A percentile compares a stretch with the other conserved stretches of the same genome.
These are phyloP conservation scores for Ophiocordyceps robertsii DNA, from an alignment of 2,329 filamentous ascomycete genomes.

Conservation along the genomic window DNA sequence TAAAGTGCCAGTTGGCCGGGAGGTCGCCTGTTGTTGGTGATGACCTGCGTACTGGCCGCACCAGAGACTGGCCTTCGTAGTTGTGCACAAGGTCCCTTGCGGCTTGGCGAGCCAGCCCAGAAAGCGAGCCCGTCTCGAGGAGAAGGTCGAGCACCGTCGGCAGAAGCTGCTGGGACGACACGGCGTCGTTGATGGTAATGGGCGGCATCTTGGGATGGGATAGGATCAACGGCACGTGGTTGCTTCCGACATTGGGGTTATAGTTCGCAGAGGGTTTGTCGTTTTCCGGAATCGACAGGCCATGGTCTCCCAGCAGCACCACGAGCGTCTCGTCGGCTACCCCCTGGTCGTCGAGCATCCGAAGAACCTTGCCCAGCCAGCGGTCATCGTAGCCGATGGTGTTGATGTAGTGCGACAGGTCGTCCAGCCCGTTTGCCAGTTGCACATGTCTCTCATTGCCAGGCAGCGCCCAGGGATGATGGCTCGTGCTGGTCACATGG, in stretches of 20 bases:
- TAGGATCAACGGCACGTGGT: constrained; percentile 18
- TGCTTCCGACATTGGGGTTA: constrained; percentile 18
- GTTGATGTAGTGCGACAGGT: constrained; percentile 20
- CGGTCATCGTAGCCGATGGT: constrained; percentile 17
- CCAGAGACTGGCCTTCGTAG: constrained; percentile 21
- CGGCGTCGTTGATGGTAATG: constrained; percentile 16
- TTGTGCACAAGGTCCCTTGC: constrained; percentile 15
- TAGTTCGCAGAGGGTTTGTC: constrained; percentile 17
- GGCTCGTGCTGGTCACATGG: constrained; percentile 21
- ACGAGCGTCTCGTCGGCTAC: constrained; percentile 19
- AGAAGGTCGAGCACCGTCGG: constrained; percentile 21
- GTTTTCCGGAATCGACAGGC: constrained; percentile 18
- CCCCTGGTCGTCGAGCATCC: constrained; percentile 15
- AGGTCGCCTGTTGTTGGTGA: constrained; percentile 6
- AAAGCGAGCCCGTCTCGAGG: constrained; percentile 17
- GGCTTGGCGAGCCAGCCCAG: constrained; percentile 9
- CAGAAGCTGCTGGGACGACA: constrained; percentile 16
- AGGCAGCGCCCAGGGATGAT: constrained; percentile 19
- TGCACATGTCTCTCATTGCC: constrained; percentile 12
- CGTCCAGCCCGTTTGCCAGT: constrained; percentile 12
- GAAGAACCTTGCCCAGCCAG: constrained; percentile 18
- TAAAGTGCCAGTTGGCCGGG: constrained; percentile 17
- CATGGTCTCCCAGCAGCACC: constrained; percentile 19
- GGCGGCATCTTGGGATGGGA: constrained; percentile 18
- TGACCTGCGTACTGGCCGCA: constrained; percentile 10